Conservation (phyloP, 2,329 filamentous ascomycete species). For the Pseudodiploospora longispora region DNA sequence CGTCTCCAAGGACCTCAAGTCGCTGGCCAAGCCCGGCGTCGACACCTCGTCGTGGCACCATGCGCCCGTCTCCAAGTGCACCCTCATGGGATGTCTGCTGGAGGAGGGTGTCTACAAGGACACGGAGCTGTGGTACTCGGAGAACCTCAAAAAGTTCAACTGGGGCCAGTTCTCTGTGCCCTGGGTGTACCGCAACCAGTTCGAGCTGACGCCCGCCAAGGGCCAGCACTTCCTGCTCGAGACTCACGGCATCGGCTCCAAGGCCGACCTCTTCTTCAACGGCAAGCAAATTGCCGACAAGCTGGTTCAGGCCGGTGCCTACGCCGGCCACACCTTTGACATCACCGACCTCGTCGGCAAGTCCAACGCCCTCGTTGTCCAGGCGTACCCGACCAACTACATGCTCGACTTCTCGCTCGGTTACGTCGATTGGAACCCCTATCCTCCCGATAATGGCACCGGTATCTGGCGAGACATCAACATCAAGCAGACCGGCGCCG, state of each 20-base stretch:
- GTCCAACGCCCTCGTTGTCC: constrained; percentile 44
- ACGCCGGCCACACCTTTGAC: constrained; percentile 47
- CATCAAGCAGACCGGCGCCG: constrained; percentile 45
- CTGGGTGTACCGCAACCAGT: constrained; percentile 52
- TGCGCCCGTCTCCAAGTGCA: constrained; percentile 37
- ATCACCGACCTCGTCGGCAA: constrained; percentile 36
- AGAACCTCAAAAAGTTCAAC: constrained; percentile 36
- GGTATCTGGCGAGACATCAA: constrained; percentile 54
- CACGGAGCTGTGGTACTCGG: constrained; percentile 45
- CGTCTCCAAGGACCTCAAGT: constrained; percentile 24
- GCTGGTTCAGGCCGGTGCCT: constrained; percentile 44
- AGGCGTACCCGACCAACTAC: constrained; percentile 51
- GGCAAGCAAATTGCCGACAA: constrained; percentile 42
- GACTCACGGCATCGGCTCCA: constrained; percentile 52
- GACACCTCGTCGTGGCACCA: constrained; percentile 45
- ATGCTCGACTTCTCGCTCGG: constrained; percentile 48
- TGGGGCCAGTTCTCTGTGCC: constrained; percentile 40
- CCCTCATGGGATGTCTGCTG: constrained; percentile 51
- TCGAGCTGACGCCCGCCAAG: constrained; percentile 26
- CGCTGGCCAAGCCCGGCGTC: constrained; percentile 33
- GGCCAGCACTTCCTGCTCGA: constrained; percentile 41
- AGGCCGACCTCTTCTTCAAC: constrained; percentile 53
- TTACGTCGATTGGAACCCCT: constrained; percentile 17
- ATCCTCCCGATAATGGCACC: constrained; percentile 53
- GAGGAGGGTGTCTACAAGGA: constrained; percentile 44